Percentiles rank a stretch among this genome's conserved stretches.
Evolutionary conservation across 148 eudicot genomes (phyloP).

Genomic region (Chenopodium berlandieri): DNA sequence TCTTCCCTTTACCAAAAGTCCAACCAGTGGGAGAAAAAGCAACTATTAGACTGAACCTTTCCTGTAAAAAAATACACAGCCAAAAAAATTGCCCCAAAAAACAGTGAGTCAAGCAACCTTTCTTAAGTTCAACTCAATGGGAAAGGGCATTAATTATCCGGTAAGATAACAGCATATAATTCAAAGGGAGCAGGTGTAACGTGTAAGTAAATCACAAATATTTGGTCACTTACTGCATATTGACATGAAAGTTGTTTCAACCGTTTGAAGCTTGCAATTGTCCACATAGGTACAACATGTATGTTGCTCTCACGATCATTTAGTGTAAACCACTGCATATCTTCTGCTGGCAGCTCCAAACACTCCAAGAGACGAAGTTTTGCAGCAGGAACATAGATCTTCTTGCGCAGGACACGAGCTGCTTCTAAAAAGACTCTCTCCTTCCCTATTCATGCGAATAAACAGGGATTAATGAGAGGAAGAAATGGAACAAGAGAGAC

Average conservation of each 20-base stretch:
- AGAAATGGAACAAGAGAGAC: neutral
- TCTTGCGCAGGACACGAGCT: conserved; percentile 70
- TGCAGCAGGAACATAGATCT: conserved; percentile 69
- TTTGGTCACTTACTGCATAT: conserved; percentile 58
- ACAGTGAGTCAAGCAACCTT: neutral
- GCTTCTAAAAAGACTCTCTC: conserved; percentile 88
- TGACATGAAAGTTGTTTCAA: conserved; percentile 67
- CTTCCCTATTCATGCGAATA: conserved; percentile 52
- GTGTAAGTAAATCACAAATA: neutral
- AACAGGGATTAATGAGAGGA: conserved; percentile 1
- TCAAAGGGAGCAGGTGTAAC: neutral
- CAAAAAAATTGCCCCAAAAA: conserved; percentile 7
- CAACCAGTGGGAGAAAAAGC: conserved; percentile 97
- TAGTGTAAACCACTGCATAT: conserved; percentile 77
- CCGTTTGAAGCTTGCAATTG: conserved; percentile 88
- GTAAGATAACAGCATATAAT: conserved; percentile 1
- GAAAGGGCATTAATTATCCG: neutral
- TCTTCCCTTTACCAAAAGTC: conserved; percentile 87
- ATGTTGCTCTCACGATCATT: conserved; percentile 86
- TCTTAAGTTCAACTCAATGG: neutral
- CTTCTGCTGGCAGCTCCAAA: conserved; percentile 67
- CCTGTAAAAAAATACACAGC: conserved; percentile 40
- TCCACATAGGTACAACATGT: conserved; percentile 97
- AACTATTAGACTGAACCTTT: conserved; percentile 70
- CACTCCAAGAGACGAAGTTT: conserved; percentile 84